Conservation (phyloP, 371 early-diverging fungal species). For the Mortierella sp. region DNA sequence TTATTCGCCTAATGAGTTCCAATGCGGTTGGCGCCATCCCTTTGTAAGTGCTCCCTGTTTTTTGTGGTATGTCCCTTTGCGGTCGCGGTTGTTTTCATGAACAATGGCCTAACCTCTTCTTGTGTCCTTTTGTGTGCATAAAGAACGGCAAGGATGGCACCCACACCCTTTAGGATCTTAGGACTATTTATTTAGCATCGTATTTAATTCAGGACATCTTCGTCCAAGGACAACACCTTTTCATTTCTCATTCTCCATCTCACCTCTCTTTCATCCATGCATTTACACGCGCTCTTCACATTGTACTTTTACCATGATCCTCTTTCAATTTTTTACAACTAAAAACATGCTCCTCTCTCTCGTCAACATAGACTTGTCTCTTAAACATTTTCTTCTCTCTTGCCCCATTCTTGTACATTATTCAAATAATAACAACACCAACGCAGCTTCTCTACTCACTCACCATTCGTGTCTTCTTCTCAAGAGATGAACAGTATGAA, state of each 20-base stretch:
- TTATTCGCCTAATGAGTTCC: constrained; percentile 68
- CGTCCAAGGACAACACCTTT: too few species aligned
- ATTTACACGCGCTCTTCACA: not conserved
- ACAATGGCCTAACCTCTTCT: not conserved
- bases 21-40: constrained; percentile 78
- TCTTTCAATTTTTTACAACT: not conserved
- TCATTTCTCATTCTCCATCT: not conserved
- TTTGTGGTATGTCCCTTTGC: not conserved
- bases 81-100: not conserved
- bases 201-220: not conserved
- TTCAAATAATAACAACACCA: too few species aligned
- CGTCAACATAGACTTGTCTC: not conserved
- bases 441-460: too few species aligned
- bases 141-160: constrained; percentile 25
- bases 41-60: constrained; percentile 63
- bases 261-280: not conserved
- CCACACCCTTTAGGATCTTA: constrained; percentile 11
- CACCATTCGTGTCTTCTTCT: too few species aligned
- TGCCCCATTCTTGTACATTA: too few species aligned
- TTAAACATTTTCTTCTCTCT: too few species aligned
- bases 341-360: too few species aligned
- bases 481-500: too few species aligned
- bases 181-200: not conserved
- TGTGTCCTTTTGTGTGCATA: not conserved
- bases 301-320: not conserved